Conservation (phyloP, 1,139 yeast genomes). For the Tardiomyces blankii region DNA sequence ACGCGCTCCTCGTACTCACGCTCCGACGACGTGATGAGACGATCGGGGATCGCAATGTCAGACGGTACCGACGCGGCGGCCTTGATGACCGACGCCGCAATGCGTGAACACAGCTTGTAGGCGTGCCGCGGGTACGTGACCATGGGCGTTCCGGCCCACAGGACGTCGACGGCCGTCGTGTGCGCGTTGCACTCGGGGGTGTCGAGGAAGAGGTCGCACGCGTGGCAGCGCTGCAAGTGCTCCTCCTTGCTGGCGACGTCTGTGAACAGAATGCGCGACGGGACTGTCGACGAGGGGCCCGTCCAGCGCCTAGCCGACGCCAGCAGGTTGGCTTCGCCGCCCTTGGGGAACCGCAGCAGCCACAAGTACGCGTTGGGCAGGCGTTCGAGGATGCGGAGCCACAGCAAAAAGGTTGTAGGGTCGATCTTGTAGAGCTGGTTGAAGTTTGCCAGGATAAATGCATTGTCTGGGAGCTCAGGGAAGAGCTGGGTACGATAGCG, state of each 20-base stretch:
- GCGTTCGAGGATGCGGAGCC: slow-evolving; percentile 21
- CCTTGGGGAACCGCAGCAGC: slow-evolving; percentile 24
- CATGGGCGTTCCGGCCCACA: slow-evolving; percentile 27
- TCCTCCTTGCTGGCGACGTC: slow-evolving; percentile 24
- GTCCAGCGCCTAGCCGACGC: slow-evolving; percentile 21
- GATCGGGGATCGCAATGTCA: slow-evolving; percentile 11
- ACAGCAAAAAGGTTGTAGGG: slow-evolving; percentile 21
- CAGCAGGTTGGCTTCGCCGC: slow-evolving; percentile 19
- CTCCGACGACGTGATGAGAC: slow-evolving; percentile 17
- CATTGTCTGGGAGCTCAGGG: slow-evolving; percentile 18
- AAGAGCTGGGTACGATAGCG: slow-evolving; percentile 16
- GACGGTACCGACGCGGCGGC: slow-evolving; percentile 13
- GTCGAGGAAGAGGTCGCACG: slow-evolving; percentile 24
- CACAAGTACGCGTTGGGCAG: slow-evolving; percentile 23
- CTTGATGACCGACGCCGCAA: slow-evolving; percentile 21
- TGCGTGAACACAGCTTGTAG: slow-evolving; percentile 25
- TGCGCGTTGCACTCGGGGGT: slow-evolving; percentile 30
- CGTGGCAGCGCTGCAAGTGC: slow-evolving; percentile 23
- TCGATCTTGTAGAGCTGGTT: slow-evolving; percentile 27
- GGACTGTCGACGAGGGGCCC: slow-evolving; percentile 12
- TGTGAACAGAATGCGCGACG: slow-evolving; percentile 21
- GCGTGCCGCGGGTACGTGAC: slow-evolving; percentile 22
- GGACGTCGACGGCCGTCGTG: slow-evolving; percentile 28
- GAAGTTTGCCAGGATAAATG: slow-evolving; percentile 24
- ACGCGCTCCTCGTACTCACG: slow-evolving; percentile 20